A percentile compares a stretch with the other conserved stretches of the same genome.
Conservation (phyloP, 495 filamentous ascomycete species). For the Parmelia sp. region DNA sequence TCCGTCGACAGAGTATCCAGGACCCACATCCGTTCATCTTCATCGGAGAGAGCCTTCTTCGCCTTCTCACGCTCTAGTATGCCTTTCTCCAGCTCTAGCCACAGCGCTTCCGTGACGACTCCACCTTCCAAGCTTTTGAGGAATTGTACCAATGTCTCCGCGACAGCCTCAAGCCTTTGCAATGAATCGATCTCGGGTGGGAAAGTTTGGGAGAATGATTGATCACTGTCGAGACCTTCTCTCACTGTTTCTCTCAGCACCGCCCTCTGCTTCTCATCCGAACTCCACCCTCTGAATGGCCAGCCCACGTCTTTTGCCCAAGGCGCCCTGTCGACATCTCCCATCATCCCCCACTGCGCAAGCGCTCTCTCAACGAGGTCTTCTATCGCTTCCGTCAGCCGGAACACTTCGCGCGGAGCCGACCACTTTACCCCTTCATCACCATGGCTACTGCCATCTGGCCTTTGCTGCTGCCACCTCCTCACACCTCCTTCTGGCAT, state of each 20-base stretch:
- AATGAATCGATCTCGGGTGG: slow-evolving; percentile 51
- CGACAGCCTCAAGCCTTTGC: slow-evolving; percentile 62
- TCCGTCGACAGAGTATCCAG: slow-evolving; percentile 65
- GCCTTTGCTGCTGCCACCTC: slow-evolving; percentile 38
- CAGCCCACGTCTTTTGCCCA: slow-evolving; percentile 56
- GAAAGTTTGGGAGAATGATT: slow-evolving; percentile 51
- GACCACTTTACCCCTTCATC: slow-evolving; percentile 53
- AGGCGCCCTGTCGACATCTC: slow-evolving; percentile 44
- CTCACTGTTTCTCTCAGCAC: slow-evolving; percentile 32
- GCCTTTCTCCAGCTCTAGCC: slow-evolving; percentile 62
- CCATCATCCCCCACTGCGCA: slow-evolving; percentile 79
- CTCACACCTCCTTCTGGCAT: slow-evolving; percentile 72
- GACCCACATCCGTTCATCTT: slow-evolving; percentile 61
- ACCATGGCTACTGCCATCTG: slow-evolving; percentile 41
- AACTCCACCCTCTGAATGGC: slow-evolving; percentile 52
- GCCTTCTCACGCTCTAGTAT: slow-evolving; percentile 47
- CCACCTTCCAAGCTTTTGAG: slow-evolving; percentile 68
- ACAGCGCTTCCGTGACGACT: slow-evolving; percentile 60
- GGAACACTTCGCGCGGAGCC: slow-evolving; percentile 79
- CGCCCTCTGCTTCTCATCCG: slow-evolving; percentile 24
- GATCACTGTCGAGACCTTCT: slow-evolving; percentile 55
- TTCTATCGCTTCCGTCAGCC: slow-evolving; percentile 78
- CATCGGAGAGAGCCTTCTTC: slow-evolving; percentile 42
- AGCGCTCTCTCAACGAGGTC: slow-evolving; percentile 63
- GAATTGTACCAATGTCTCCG: slow-evolving; percentile 62